These are phyloP conservation scores for Neoboletus brunneissimus DNA, from an alignment of 768 basidiomycete species.

Conservation along the genomic window DNA sequence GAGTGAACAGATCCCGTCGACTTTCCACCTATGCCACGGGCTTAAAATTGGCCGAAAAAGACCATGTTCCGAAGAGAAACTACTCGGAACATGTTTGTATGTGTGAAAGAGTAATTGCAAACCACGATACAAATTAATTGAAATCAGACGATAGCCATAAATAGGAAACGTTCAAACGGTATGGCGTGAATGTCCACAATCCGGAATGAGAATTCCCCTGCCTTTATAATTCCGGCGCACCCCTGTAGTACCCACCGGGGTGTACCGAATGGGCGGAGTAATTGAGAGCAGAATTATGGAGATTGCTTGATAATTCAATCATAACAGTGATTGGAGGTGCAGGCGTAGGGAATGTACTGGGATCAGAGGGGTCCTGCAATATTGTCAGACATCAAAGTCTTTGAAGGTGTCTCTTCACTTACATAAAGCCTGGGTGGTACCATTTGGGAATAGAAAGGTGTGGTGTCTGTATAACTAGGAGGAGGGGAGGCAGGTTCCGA, in stretches of 20 bases:
- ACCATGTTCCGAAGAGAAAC: no score
- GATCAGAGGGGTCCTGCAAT: constrained; percentile 35
- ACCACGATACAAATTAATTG: no score
- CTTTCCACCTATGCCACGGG: no score
- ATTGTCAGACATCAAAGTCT: background rate
- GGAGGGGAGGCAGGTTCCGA: background rate
- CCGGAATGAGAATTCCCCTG: background rate
- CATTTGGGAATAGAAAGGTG: constrained; percentile 17
- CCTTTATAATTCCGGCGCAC: constrained; percentile 25
- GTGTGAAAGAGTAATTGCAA: no score
- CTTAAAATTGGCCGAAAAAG: no score
- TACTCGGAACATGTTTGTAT: no score
- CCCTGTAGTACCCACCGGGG: constrained; percentile 20
- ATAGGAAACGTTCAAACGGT: background rate
- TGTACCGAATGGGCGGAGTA: constrained; percentile 10
- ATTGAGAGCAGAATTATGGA: background rate
- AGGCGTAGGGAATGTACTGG: constrained; percentile 34
- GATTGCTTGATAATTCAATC: constrained; percentile 5
- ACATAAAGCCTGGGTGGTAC: constrained; percentile 31
- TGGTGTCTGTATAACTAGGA: constrained; percentile 5
- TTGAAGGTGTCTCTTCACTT: constrained; percentile 2
- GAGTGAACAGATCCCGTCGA: no score
- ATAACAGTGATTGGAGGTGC: constrained; percentile 14
- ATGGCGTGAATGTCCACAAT: background rate
- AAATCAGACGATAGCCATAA: background rate